Evolutionary conservation across 2,329 filamentous ascomycete genomes (phyloP).

Genomic region (Ophiostoma sp.): DNA sequence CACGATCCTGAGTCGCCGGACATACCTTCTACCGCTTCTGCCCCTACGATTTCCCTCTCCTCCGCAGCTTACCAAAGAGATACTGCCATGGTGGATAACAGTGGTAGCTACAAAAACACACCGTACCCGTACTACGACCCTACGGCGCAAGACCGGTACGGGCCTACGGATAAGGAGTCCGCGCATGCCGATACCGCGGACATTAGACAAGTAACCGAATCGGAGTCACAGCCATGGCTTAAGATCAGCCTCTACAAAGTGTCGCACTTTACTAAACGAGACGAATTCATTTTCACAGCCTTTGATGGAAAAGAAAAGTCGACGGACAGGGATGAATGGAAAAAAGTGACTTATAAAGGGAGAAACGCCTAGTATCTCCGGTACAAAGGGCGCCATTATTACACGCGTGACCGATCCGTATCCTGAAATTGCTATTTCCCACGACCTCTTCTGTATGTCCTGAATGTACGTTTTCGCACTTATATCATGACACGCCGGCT

Average conservation of each 20-base stretch:
- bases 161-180: constrained; percentile 1
- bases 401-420: constrained; percentile 11
- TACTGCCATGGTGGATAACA: constrained; percentile 4
- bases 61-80: constrained; percentile 8
- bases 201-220: constrained; percentile 9
- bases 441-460: constrained; percentile 1
- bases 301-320: constrained; percentile 13
- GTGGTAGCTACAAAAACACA: constrained; percentile 9
- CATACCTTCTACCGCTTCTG: constrained; percentile 13
- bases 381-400: constrained; percentile 12
- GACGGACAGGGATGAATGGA: constrained; percentile 15
- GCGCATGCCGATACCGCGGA: constrained; percentile 10
- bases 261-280: constrained; percentile 11
- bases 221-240: constrained; percentile 13
- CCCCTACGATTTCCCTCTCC: neutral
- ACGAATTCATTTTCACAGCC: constrained; percentile 14
- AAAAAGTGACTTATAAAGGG: constrained; percentile 8
- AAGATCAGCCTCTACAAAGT: constrained; percentile 12
- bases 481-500: constrained; percentile 1
- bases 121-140: constrained; percentile 10
- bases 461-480: neutral
- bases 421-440: constrained; percentile 10
- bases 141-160: constrained; percentile 7
- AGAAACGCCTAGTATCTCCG: constrained; percentile 11
- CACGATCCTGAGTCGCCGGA: constrained; percentile 5